Evolutionary conservation across 768 basidiomycete species (phyloP).

Genomic region (Mycena crocata): DNA sequence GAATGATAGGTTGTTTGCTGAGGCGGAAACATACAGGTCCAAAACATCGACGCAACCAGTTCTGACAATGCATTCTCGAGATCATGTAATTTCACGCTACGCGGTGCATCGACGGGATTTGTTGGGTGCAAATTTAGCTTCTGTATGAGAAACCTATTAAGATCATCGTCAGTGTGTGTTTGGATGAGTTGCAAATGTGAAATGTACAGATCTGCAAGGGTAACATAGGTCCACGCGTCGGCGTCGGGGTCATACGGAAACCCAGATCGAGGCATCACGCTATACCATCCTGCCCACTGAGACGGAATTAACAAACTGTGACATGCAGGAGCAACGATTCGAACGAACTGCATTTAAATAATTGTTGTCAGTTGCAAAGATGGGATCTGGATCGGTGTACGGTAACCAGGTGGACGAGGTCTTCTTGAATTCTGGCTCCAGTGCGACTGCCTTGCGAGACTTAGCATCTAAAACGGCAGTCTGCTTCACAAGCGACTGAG

Average conservation of each 20-base stretch:
- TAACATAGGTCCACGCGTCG: not conserved
- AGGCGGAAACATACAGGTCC: slow-evolving; percentile 10
- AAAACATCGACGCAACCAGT: slow-evolving; percentile 8
- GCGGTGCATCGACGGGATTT: not conserved
- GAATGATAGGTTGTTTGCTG: no score
- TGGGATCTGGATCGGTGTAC: not conserved
- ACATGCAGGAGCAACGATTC: not conserved
- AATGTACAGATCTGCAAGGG: slow-evolving; percentile 9
- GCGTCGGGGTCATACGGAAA: not conserved
- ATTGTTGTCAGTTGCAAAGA: no score
- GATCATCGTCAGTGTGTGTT: no score
- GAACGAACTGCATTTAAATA: not conserved
- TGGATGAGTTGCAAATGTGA: not conserved
- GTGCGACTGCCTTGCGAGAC: not conserved
- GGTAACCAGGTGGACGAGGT: not conserved
- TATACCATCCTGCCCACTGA: not conserved
- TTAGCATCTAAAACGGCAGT: not conserved
- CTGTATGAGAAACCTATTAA: not conserved
- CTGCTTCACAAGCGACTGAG: slow-evolving; percentile 1
- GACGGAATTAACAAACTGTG: not conserved
- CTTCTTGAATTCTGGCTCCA: not conserved
- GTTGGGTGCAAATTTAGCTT: slow-evolving; percentile 2
- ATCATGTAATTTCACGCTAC: not conserved
- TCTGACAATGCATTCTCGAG: slow-evolving; percentile 11
- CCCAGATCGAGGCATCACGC: not conserved